phyloP scores from a whole-genome alignment of 2,329 filamentous ascomycete genomes.

The Colletotrichum paranaense region DNA sequence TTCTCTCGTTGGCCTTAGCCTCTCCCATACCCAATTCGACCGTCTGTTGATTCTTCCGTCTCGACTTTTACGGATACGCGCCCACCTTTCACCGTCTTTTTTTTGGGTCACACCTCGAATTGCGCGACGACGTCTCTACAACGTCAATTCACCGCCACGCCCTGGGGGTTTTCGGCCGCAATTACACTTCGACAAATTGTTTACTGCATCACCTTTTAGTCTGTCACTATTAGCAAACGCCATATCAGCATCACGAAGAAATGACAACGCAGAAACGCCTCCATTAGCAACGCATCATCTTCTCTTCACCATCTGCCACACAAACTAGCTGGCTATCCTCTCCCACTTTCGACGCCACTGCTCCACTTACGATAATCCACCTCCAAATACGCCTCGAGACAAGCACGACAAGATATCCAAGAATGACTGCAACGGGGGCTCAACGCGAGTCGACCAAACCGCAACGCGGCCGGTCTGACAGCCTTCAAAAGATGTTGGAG shows the following conservation, averaged over 20 bases:
- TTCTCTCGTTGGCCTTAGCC: neutral
- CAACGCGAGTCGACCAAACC: conserved; percentile 6
- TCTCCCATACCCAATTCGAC: conserved; percentile 6
- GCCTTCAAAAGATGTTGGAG: conserved; percentile 69
- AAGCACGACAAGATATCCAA: neutral
- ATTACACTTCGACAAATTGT: neutral
- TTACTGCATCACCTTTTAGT: neutral
- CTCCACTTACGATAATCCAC: conserved; percentile 7
- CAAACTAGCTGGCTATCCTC: neutral
- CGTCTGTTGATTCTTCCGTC: conserved; percentile 8
- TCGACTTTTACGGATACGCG: neutral
- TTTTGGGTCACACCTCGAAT: neutral
- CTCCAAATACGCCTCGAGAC: conserved; percentile 1
- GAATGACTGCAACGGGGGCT: conserved; percentile 23
- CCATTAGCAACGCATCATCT: conserved; percentile 4
- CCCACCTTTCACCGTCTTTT: neutral
- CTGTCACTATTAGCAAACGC: conserved; percentile 1
- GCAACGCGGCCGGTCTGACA: conserved; percentile 40
- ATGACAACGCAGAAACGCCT: conserved; percentile 24
- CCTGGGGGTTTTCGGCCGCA: conserved; percentile 2
- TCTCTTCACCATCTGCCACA: conserved; percentile 11
- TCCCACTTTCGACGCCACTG: conserved; percentile 19
- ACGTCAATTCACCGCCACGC: conserved; percentile 10
- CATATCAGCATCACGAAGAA: neutral
- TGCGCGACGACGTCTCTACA: neutral